phyloP scores from a whole-genome alignment of 1,284 basidiomycete genomes.

The Leccinum brunneo-olivaceum region DNA sequence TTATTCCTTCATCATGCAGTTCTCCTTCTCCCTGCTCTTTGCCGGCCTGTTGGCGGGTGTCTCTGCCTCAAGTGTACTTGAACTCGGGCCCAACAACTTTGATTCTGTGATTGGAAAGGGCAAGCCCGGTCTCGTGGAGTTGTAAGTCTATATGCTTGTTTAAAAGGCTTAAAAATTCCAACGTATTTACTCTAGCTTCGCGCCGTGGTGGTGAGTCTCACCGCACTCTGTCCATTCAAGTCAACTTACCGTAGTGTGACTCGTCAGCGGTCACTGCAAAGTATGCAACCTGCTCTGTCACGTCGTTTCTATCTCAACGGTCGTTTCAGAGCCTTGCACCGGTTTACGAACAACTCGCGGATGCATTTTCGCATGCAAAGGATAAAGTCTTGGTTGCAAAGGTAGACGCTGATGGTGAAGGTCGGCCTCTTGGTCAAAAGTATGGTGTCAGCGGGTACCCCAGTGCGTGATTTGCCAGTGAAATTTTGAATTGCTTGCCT shows the following conservation, averaged over 20 bases:
- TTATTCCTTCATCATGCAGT: slow-evolving; percentile 47
- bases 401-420: slow-evolving; percentile 86
- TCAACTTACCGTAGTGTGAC: not conserved
- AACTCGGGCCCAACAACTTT: slow-evolving; percentile 73
- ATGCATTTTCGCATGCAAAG: slow-evolving; percentile 72
- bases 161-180: not conserved
- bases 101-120: slow-evolving; percentile 69
- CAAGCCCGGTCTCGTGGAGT: slow-evolving; percentile 82
- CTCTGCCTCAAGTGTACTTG: slow-evolving; percentile 75
- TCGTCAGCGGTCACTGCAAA: slow-evolving; percentile 73
- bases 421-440: slow-evolving; percentile 64
- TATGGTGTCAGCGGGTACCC: slow-evolving; percentile 84
- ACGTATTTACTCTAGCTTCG: slow-evolving; percentile 48
- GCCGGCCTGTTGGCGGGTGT: slow-evolving; percentile 52
- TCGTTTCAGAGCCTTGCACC: slow-evolving; percentile 72
- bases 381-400: slow-evolving; percentile 88
- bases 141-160: slow-evolving; percentile 48
- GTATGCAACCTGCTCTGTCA: slow-evolving; percentile 30
- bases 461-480: slow-evolving; percentile 45
- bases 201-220: slow-evolving; percentile 72
- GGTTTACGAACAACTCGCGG: slow-evolving; percentile 81
- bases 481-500: not conserved
- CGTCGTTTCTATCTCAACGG: slow-evolving; percentile 5
- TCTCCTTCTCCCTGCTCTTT: slow-evolving; percentile 51
- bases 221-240: not conserved